A percentile compares a stretch with the other conserved stretches of the same genome.
phyloP scores from a whole-genome alignment of 768 basidiomycete genomes.

The Lactarius sp. region DNA sequence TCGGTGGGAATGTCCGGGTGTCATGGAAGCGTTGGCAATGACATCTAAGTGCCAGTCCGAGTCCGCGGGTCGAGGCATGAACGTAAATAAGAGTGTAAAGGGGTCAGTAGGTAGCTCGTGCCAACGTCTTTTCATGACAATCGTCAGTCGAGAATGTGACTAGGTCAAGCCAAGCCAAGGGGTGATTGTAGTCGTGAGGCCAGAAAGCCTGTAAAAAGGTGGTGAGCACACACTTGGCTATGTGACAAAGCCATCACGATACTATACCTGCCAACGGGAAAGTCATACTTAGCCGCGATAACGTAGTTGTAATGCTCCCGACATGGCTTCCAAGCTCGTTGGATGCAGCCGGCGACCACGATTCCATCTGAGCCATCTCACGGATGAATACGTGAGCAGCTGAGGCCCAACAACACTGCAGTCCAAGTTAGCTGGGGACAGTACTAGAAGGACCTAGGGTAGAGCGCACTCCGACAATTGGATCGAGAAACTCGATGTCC shows the following conservation, averaged over 20 bases:
- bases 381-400: constrained; percentile 62
- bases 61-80: constrained; percentile 14
- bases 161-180: constrained; percentile 17
- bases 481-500: constrained; percentile 71
- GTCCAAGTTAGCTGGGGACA: constrained; percentile 9
- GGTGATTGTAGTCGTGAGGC: constrained; percentile 19
- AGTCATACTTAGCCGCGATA: constrained; percentile 53
- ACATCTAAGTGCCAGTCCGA: constrained; percentile 7
- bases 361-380: constrained; percentile 59
- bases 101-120: neutral
- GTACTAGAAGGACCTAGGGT: neutral
- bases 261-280: constrained; percentile 52
- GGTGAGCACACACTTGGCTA: neutral
- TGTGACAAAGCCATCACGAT: neutral
- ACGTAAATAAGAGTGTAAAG: neutral
- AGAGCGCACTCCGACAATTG: constrained; percentile 62
- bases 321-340: constrained; percentile 60
- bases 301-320: constrained; percentile 54
- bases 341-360: constrained; percentile 53
- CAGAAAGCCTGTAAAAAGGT: constrained; percentile 12
- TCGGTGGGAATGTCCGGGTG: neutral
- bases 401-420: constrained; percentile 66
- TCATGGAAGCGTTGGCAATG: constrained; percentile 10
- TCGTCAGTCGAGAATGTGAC: neutral
- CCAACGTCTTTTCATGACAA: constrained; percentile 4